A percentile compares a stretch with the other conserved stretches of the same genome.
Conservation (phyloP, 1,284 basidiomycete species). For the Puccinia coronata region DNA sequence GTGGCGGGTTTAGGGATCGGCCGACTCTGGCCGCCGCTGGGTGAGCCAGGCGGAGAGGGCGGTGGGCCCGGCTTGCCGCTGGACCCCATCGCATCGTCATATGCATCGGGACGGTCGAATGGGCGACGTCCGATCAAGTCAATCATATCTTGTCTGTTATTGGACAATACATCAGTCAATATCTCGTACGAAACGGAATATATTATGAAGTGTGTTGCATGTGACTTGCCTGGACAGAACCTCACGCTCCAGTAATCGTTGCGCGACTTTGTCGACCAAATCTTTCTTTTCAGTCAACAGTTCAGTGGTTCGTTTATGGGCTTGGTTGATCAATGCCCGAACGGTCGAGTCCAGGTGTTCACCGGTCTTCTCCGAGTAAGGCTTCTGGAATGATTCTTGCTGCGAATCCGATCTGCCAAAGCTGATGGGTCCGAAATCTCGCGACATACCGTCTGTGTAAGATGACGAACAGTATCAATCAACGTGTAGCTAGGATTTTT, state of each 20-base stretch:
- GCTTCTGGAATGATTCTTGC: constrained; percentile 89
- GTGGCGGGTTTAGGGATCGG: neutral
- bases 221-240: constrained; percentile 77
- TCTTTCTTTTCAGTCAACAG: constrained; percentile 78
- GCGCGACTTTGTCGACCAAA: constrained; percentile 92
- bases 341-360: constrained; percentile 87
- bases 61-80: constrained; percentile 38
- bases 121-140: constrained; percentile 78
- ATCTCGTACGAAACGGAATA: constrained; percentile 50
- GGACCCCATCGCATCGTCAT: constrained; percentile 53
- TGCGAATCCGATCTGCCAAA: constrained; percentile 83
- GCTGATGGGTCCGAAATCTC: constrained; percentile 88
- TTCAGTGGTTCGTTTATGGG: constrained; percentile 80
- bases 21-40: constrained; percentile 5
- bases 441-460: constrained; percentile 84
- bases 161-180: constrained; percentile 48
- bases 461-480: constrained; percentile 60
- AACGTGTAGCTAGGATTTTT: neutral
- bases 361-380: constrained; percentile 95
- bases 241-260: constrained; percentile 86
- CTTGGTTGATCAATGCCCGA: constrained; percentile 88
- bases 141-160: constrained; percentile 77
- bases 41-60: neutral
- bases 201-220: neutral
- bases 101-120: constrained; percentile 70